These are phyloP conservation scores for Penicillium aurantiogriseum DNA, from an alignment of 2,329 filamentous ascomycete genomes.

Conservation along the genomic window DNA sequence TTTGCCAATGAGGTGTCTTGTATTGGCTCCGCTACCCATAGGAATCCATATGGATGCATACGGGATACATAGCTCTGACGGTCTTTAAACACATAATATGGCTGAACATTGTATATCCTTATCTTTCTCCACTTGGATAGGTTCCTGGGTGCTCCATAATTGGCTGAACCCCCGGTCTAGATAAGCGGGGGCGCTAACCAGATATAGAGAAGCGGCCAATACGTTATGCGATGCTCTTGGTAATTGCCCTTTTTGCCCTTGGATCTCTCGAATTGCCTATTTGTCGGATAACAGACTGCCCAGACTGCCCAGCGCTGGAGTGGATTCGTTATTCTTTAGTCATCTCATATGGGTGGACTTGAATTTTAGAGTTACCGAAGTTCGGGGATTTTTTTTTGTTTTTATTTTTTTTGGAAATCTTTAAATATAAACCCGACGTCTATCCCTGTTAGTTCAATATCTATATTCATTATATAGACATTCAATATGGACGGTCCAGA, in stretches of 20 bases:
- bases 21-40: not conserved
- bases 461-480: not conserved
- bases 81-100: not conserved
- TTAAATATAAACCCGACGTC: not conserved
- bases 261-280: not conserved
- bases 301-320: not conserved
- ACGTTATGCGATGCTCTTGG: conserved; percentile 20
- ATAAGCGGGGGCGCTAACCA: conserved; percentile 1
- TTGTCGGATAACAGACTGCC: not conserved
- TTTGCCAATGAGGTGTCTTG: not conserved
- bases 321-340: not conserved
- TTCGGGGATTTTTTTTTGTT: not conserved
- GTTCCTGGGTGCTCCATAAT: not conserved
- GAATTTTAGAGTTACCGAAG: conserved; percentile 4
- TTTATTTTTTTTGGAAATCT: not conserved
- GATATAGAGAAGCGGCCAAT: not conserved
- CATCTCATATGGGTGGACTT: not conserved
- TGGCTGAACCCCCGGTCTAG: not conserved
- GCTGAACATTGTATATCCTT: not conserved
- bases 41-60: no score
- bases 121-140: conserved; percentile 7
- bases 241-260: conserved; percentile 3
- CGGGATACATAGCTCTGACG: not conserved
- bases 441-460: not conserved
- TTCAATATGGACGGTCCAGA: conserved; percentile 41